Evolutionary conservation across 2,329 filamentous ascomycete species (phyloP).

Genomic region (Sclerotinia trifoliorum): DNA sequence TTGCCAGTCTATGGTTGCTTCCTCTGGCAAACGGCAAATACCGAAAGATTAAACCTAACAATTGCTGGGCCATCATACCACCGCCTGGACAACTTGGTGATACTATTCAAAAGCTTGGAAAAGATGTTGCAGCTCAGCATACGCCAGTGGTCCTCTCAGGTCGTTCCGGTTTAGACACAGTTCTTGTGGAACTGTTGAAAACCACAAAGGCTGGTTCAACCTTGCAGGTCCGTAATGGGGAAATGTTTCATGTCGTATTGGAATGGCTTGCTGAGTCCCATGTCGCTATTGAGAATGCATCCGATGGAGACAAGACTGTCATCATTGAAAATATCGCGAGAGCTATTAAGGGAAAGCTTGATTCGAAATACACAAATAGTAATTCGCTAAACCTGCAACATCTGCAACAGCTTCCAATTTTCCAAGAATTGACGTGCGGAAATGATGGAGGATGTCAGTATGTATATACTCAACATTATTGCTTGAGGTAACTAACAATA

Average conservation of each 20-base stretch:
- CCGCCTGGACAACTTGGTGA: not conserved
- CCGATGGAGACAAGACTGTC: not conserved
- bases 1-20: conserved; percentile 36
- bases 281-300: not conserved
- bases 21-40: conserved; percentile 32
- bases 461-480: not conserved
- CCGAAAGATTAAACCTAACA: conserved; percentile 28
- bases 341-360: not conserved
- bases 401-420: conserved; percentile 13
- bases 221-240: not conserved
- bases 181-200: not conserved
- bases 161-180: not conserved
- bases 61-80: not conserved
- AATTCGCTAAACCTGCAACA: not conserved
- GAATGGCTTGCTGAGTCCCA: not conserved
- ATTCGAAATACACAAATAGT: not conserved
- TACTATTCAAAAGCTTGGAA: conserved; percentile 4
- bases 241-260: conserved; percentile 3
- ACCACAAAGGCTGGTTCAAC: not conserved
- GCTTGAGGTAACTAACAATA: not conserved
- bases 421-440: not conserved
- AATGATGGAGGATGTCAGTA: not conserved
- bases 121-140: not conserved
- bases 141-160: not conserved
- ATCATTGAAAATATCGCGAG: conserved; percentile 18